Evolutionary conservation across 2,329 filamentous ascomycete species (phyloP), one percentile per base, ranked within the genome.

Genomic region (Parafenestella ontariensis): DNA sequence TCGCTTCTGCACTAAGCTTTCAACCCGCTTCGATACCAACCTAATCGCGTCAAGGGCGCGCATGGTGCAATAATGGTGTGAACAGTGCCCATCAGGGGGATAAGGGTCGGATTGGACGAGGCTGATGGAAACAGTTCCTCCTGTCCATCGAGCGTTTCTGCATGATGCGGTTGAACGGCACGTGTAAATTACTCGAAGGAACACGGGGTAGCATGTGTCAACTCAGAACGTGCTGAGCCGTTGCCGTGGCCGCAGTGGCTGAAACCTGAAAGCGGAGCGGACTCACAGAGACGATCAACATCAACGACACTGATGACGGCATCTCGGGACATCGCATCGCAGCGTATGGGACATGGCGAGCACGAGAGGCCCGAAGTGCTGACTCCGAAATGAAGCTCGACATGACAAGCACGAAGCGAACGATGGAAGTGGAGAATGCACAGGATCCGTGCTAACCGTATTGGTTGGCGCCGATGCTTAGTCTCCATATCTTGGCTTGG

Each of bases 321-420:
- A 51, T 42, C 3, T 17, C 24, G 24, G 7, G 11, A 46, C 50
- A 49, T 46, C 29, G 41, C 29, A 52, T 50, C 29, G 36, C 36
- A 49, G 24, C 5, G 9, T 9, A 26, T 54, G 49, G 47, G 31
- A 54, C 26, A 40, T 33, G 24, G 43, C 36, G 42, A 24, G 46
- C 28, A 31, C 15, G 23, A 50, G 42, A 42, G 53, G 50, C 34
- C 49, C 34, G 24, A 46, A 52, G 55, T 34, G 51, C 26, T 52
- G 52, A 53, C 49, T 52, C 56, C 65, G 66, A 68, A 66, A 69
- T 68, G 61, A 68, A 62, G 52, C 39, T 54, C 46, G 44, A 33
- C 53, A 53, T 42, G 49, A 37, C 36, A 49, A 51, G 52, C 49
- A 40, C 57, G 29, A 49, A 52, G 54, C 39, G 29, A 39, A 49